Percentiles rank a stretch among this genome's conserved stretches.
Evolutionary conservation across 306 rosid species (phyloP).

Genomic region (barrel medic (Medicago truncatula)): DNA sequence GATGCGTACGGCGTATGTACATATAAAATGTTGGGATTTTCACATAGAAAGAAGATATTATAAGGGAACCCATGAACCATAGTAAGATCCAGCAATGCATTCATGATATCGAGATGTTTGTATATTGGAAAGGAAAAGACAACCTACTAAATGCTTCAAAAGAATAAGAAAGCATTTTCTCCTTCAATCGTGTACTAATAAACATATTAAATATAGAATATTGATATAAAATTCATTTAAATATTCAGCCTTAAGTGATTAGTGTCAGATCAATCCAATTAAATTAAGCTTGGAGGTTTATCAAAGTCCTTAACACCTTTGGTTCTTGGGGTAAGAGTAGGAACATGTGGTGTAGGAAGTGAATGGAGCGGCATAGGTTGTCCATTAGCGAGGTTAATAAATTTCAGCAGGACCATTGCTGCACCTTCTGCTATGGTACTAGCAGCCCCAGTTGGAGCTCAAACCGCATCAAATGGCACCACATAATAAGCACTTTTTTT

Average conservation of each 20-base stretch:
- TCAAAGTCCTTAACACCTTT: neutral
- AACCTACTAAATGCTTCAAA: neutral
- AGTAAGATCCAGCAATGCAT: conserved; percentile 21
- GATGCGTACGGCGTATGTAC: neutral
- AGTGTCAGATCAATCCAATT: neutral
- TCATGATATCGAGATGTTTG: conserved; percentile 20
- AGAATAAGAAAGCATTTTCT: neutral
- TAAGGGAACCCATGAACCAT: conserved; percentile 1
- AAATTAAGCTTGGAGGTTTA: neutral
- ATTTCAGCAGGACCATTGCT: neutral
- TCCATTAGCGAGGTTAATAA: conserved; percentile 10
- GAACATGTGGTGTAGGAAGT: conserved; percentile 5
- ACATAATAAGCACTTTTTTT: neutral
- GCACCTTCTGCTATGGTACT: conserved; percentile 3
- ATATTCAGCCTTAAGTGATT: neutral
- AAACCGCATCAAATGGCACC: neutral
- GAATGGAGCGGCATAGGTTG: conserved; percentile 6
- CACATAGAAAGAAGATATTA: neutral
- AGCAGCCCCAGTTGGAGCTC: neutral
- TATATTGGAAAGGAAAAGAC: neutral
- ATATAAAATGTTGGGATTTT: neutral
- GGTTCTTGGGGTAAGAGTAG: neutral
- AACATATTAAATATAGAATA: neutral
- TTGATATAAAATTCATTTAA: neutral
- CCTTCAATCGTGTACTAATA: neutral